These are phyloP conservation scores for Crotalaria pallida DNA, from an alignment of 306 rosid genomes.

Conservation along the genomic window DNA sequence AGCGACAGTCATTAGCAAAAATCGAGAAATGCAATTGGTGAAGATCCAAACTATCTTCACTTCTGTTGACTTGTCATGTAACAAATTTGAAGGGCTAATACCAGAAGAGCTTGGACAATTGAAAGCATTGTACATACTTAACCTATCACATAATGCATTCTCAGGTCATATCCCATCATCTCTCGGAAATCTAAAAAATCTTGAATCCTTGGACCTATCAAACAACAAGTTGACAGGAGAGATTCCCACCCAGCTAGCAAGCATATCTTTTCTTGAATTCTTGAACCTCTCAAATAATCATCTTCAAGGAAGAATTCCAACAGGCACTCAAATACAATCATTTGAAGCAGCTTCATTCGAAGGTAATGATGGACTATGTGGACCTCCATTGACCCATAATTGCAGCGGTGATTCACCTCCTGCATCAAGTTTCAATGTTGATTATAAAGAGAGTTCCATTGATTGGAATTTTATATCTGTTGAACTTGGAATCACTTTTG, in stretches of 20 bases:
- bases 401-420: background rate
- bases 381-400: slow-evolving; percentile 18
- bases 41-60: slow-evolving; percentile 19
- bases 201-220: slow-evolving; percentile 42
- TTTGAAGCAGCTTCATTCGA: slow-evolving; percentile 23
- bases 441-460: background rate
- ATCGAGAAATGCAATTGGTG: background rate
- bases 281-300: slow-evolving; percentile 35
- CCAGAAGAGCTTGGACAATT: slow-evolving; percentile 4
- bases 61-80: slow-evolving; percentile 3
- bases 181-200: background rate
- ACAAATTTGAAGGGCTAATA: slow-evolving; percentile 2
- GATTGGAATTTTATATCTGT: background rate
- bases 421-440: background rate
- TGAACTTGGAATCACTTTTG: background rate
- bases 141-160: slow-evolving; percentile 18
- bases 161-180: slow-evolving; percentile 30
- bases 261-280: slow-evolving; percentile 9
- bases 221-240: slow-evolving; percentile 6
- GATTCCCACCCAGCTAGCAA: slow-evolving; percentile 24
- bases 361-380: slow-evolving; percentile 33
- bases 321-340: slow-evolving; percentile 32
- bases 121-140: background rate
- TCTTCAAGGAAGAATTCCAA: slow-evolving; percentile 28
- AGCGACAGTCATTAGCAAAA: background rate